Base-by-base conservation (phyloP, 768 basidiomycete genomes). In the Nidula microcarpa region DNA sequence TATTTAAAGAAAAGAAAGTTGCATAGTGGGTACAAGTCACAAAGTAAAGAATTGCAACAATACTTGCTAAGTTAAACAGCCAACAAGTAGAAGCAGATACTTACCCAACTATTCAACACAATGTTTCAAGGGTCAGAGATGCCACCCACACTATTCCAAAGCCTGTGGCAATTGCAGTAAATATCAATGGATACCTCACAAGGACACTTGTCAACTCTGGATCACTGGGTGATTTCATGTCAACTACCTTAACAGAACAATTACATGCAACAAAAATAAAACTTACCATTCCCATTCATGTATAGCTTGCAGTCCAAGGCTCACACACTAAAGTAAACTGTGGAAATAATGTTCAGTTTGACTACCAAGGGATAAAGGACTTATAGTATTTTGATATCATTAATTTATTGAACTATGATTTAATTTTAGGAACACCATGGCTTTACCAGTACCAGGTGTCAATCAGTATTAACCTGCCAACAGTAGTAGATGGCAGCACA, bases 161-260 rank as follows among this genome's bases (percentile, higher is more conserved):
- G 48, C 73, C 72, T 1, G 44, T 76, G 0, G 62, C 74, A 0
- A 58, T 77, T 0, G 61, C 61, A 0, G 62, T 69, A 0, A 37
- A 57, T 0, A 53, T 77, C 1, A 71, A 77, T 55, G 72, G 68
- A 0, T 52, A 71, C 2, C 65, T 66, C 0, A 67, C 56, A 0
- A 53, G 64, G 2, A 73, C 75, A 0, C 53, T 79, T 5, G 18
- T 76, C 0, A 74, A 76, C 52, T 64, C 65, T 0, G 75, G 74
- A 0, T 76, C 71, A 0, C 51, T 72, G 0, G 72, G 72, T 0
- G 76, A 78, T 54, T 76, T 79, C 50, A 65, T 79, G 30, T 72
- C 73, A 0, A 58, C 67, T 0, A 67, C 60, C 1, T 18, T 77
- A 0, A 70, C 67, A 0, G 68, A 74, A 47, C 76, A 79, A 53